Base-by-base conservation (phyloP, 352 stramenopile species). In the Thraustotheca clavata region DNA sequence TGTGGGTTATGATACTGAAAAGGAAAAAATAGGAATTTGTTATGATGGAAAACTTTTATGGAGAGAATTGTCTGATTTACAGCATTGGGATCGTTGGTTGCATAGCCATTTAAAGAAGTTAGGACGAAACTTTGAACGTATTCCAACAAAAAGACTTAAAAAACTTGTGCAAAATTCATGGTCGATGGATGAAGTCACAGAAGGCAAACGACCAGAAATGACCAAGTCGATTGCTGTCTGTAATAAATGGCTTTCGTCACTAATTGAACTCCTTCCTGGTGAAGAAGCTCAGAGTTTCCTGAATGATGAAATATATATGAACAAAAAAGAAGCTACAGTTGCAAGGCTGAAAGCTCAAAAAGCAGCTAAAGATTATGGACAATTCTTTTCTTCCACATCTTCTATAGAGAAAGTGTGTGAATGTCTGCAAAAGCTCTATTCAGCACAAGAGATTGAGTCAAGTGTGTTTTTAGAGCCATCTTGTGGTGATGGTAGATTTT, bases 381-480 rank as follows among this genome's bases (percentile, higher is more conserved):
- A 91, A 46, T 91, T 86, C 55, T 89, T 91, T 59, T 89, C 77
- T 29, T 81, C 68, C 18, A 34, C 40, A 11, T 60, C 74, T 11
- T 63, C 88, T 7, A 70, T 89, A 4, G 52, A 78, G 14, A 16
- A 74, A 2, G 71, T 86, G 20, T 35, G 89, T 7, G 29, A 59
- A 22, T 54, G 26, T 32, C 67, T 85, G 33, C 47, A 68, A 1
- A 40, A 59, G 26, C 46, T 71, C 18, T 39, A 79, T 14, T 8
- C 31, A 8, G n/a, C 43, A 9, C 8, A 52, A n/a, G n/a, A 67
- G 1, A 9, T 67, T 3, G 8, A 6, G 6, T 34, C 63, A 4
- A 62, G 77, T 18, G 47, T 76, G 35, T 89, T 77, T 75, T 71
- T 91, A 18, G 83, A 91, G 54, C 83, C 83, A 11, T 89, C 80